These are phyloP conservation scores for Dichotomopilus funicola DNA, from an alignment of 2,329 filamentous ascomycete genomes.

Conservation along the genomic window DNA sequence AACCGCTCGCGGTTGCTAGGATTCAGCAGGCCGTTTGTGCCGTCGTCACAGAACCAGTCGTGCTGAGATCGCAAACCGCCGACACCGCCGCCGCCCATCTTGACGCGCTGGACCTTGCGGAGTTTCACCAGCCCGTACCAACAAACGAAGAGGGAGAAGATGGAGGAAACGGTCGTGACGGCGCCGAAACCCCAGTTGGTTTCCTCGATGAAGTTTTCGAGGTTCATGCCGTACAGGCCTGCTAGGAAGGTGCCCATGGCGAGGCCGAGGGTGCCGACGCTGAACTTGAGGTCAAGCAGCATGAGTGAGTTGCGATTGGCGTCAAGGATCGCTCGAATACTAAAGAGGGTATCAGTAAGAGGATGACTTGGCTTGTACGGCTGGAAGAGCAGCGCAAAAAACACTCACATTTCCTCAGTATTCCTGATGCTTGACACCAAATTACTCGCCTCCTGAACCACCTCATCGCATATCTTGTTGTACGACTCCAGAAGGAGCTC, in stretches of 20 bases:
- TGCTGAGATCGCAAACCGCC: conserved; percentile 24
- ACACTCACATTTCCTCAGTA: conserved; percentile 88
- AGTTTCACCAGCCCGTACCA: conserved; percentile 78
- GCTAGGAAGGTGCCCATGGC: conserved; percentile 92
- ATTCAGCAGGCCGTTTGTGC: conserved; percentile 46
- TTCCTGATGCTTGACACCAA: conserved; percentile 92
- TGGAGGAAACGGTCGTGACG: conserved; percentile 63
- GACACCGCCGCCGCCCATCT: conserved; percentile 50
- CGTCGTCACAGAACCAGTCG: conserved; percentile 43
- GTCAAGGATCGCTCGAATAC: conserved; percentile 92
- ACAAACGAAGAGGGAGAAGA: conserved; percentile 71
- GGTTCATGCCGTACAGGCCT: conserved; percentile 99
- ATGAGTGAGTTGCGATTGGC: conserved; percentile 97
- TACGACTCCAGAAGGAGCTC: conserved; percentile 97
- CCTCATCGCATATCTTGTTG: conserved; percentile 96
- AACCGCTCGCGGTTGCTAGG: conserved; percentile 49
- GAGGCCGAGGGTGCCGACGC: conserved; percentile 88
- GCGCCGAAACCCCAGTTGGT: conserved; percentile 77
- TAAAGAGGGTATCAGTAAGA: conserved; percentile 29
- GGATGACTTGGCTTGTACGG: neutral
- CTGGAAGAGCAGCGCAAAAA: neutral
- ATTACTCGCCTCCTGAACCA: conserved; percentile 90
- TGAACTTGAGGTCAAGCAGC: conserved; percentile 94
- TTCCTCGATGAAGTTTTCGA: conserved; percentile 98
- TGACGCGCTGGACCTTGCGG: conserved; percentile 77